These are phyloP conservation scores for Condylostoma magnum DNA, from an alignment of 169 alveolate species.

Conservation along the genomic window DNA sequence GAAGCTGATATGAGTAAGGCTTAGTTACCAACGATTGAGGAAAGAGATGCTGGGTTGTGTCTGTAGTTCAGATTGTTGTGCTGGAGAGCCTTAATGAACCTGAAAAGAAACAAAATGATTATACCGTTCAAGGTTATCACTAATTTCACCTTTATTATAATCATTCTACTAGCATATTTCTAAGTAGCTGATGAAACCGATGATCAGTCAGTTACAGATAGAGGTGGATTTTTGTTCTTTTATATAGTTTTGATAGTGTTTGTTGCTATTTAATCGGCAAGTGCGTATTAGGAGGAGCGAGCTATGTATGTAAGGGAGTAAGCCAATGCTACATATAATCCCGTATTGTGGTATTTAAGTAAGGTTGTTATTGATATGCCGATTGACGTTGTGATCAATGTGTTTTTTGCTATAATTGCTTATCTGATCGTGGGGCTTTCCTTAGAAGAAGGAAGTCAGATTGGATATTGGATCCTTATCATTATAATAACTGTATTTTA, in stretches of 20 bases:
- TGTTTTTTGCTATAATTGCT: background rate
- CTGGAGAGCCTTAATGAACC: background rate
- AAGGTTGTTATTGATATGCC: constrained; percentile 20
- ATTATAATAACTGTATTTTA: background rate
- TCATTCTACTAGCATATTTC: background rate
- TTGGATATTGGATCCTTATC: background rate
- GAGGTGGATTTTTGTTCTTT: constrained; percentile 27
- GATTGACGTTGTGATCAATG: background rate
- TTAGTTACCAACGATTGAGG: background rate
- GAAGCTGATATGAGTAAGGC: no score
- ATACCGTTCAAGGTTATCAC: background rate
- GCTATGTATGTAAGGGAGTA: constrained; percentile 22
- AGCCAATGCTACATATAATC: constrained; percentile 21
- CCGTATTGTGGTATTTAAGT: constrained; percentile 9
- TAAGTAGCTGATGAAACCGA: background rate
- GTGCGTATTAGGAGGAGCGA: background rate
- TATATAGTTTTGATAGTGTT: background rate
- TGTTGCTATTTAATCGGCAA: constrained; percentile 1
- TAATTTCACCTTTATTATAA: background rate
- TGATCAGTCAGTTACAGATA: background rate
- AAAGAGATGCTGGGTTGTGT: background rate
- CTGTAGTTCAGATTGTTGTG: background rate
- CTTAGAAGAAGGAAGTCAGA: constrained; percentile 3
- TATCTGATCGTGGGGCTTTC: constrained; percentile 2
- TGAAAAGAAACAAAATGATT: background rate